phyloP scores from a whole-genome alignment of 1,139 yeast genomes.

The Yamadazyma dushanensis region DNA sequence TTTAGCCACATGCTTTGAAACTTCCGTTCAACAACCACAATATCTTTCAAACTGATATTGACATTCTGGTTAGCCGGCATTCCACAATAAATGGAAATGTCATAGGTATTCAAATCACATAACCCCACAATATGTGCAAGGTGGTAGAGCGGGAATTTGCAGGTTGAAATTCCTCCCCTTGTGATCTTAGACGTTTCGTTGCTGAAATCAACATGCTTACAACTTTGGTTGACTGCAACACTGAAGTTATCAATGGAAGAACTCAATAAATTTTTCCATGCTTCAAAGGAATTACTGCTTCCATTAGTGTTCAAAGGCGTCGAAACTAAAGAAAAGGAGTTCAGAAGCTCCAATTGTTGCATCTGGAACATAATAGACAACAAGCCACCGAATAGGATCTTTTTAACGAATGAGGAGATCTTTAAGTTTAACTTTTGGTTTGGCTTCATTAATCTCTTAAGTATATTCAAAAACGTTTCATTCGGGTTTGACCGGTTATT shows the following conservation, averaged over 20 bases:
- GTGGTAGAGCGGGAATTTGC: conserved; percentile 56
- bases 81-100: conserved; percentile 77
- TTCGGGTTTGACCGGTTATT: conserved; percentile 18
- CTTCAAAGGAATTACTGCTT: conserved; percentile 26
- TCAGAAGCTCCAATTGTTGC: conserved; percentile 71
- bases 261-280: conserved; percentile 67
- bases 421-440: conserved; percentile 14
- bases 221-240: conserved; percentile 11
- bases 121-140: conserved; percentile 70
- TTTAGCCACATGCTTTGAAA: conserved; percentile 49
- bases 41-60: conserved; percentile 56
- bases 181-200: conserved; percentile 11
- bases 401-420: conserved; percentile 52
- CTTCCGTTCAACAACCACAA: conserved; percentile 51
- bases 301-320: conserved; percentile 19
- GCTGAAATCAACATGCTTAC: conserved; percentile 11
- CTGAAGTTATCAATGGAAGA: conserved; percentile 54
- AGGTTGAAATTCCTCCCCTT: conserved; percentile 13
- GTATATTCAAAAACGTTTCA: conserved; percentile 35
- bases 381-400: conserved; percentile 68
- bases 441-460: conserved; percentile 30
- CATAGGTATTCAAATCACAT: conserved; percentile 68
- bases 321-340: conserved; percentile 43
- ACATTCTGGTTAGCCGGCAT: conserved; percentile 84
- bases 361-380: conserved; percentile 72